Percentiles rank a stretch among this genome's conserved stretches.
phyloP scores from a whole-genome alignment of 306 rosid species.

The Cucumis hystrix region DNA sequence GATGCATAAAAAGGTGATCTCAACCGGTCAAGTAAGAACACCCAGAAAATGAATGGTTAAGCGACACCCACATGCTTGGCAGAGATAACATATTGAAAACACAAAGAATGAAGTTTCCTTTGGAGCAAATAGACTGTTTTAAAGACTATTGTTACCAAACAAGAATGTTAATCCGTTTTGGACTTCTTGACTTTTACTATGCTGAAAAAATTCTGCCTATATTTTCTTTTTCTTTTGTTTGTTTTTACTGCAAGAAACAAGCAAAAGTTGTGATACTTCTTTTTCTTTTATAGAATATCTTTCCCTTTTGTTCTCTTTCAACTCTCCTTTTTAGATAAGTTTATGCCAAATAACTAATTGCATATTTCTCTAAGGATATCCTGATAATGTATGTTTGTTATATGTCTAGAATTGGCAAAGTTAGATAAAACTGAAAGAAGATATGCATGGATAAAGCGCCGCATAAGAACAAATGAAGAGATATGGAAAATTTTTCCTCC shows the following conservation, averaged over 20 bases:
- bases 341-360: not conserved
- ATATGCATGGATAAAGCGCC: constrained; percentile 99
- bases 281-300: not conserved
- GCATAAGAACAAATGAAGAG: constrained; percentile 96
- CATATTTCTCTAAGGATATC: not conserved
- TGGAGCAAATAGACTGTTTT: not conserved
- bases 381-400: not conserved
- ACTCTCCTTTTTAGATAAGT: not conserved
- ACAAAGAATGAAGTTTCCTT: not conserved
- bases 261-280: not conserved
- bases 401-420: constrained; percentile 68
- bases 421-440: constrained; percentile 94
- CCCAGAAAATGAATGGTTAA: not conserved
- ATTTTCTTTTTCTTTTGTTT: not conserved
- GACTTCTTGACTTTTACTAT: not conserved
- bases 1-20: not conserved
- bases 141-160: not conserved
- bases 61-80: not conserved
- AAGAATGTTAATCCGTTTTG: not conserved
- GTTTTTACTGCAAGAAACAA: not conserved
- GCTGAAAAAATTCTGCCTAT: not conserved
- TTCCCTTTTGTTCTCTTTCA: not conserved
- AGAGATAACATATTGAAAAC: not conserved
- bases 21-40: not conserved
- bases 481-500: constrained; percentile 90